Base-by-base conservation (phyloP, 2,329 filamentous ascomycete genomes). In the Geosmithia morbida region DNA sequence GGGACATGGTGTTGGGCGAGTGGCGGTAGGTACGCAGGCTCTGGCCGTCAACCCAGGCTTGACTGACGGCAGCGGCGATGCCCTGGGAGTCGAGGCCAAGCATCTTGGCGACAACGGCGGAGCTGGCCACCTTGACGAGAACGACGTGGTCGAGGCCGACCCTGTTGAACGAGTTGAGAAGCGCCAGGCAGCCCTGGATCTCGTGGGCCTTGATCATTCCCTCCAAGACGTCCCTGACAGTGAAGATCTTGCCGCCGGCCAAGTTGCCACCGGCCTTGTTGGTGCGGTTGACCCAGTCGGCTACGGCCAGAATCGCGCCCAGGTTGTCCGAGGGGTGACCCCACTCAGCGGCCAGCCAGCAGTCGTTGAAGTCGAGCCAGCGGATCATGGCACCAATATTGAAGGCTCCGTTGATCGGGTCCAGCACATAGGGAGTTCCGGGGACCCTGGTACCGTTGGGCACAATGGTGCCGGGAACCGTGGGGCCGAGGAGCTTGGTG, bases 321-420 rank as follows among this genome's bases (percentile, higher is more conserved):
- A 98, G 68, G 74, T 98, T 98, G 74, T 98, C 92, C 4, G 89
- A 96, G 52, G 92, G 92, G 68, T 98, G 92, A 50, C 92, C 92
- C 92, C 92, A 98, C 72, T 98, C 92, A 48, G 92, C 92, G 43
- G 90, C 92, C 53, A 97, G 76, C 92, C 90, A 98, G 79, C 92
- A 97, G 77, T 98, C 92, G 67, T 98, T 98, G 79, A 97, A 98
- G 72, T 98, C 92, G 59, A 98, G 79, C 92, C 92, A 98, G 62
- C 92, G 79, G 71, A 98, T 95, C 83, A 95, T 94, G 59, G 92
- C 85, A 58, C 92, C 92, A 58, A 98, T 97, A 76, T 97, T 97
- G 79, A 98, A 97, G 53, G 92, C 92, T 52, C 84, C 92, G 59
- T 90, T 90, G 63, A 97, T 81, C 40, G 92, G 92, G 65, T 97